Percentiles rank a stretch among this genome's conserved stretches.
phyloP scores from a whole-genome alignment of 495 filamentous ascomycete species.

The Ascobolus immersus region DNA sequence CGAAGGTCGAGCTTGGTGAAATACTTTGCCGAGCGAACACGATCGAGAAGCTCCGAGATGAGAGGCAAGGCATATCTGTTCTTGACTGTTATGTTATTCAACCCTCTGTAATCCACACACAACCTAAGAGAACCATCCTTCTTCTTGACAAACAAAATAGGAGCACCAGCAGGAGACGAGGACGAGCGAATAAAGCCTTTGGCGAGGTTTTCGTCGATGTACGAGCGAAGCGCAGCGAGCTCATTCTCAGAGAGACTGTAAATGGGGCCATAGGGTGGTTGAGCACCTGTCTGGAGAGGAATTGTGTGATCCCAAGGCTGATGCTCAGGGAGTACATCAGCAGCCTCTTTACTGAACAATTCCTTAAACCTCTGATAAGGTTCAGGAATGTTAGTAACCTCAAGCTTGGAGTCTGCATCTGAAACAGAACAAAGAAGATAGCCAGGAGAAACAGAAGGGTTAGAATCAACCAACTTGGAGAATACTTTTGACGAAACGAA shows the following conservation, averaged over 20 bases:
- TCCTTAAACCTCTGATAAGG: conserved; percentile 1
- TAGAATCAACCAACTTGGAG: too few species aligned
- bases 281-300: neutral
- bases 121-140: conserved; percentile 1
- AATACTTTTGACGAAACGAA: too few species aligned
- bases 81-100: conserved; percentile 9
- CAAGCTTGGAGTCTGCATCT: too few species aligned
- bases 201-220: conserved; percentile 3
- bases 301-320: neutral
- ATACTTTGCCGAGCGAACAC: conserved; percentile 7
- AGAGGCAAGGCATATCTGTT: conserved; percentile 6
- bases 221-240: conserved; percentile 3
- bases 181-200: conserved; percentile 1
- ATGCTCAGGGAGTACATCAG: neutral
- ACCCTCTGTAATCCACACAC: conserved; percentile 5
- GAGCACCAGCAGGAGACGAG: conserved; percentile 1
- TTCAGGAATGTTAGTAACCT: too few species aligned
- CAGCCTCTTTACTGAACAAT: conserved; percentile 1
- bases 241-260: conserved; percentile 2
- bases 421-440: too few species aligned
- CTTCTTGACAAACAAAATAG: conserved; percentile 3
- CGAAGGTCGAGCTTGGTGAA: conserved; percentile 8
- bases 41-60: conserved; percentile 2
- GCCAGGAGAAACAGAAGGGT: too few species aligned
- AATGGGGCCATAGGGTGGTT: neutral